Percentiles rank a stretch among this genome's conserved stretches.
phyloP scores from a whole-genome alignment of 2,329 filamentous ascomycete species.

The Cladorrhinum sp. region DNA sequence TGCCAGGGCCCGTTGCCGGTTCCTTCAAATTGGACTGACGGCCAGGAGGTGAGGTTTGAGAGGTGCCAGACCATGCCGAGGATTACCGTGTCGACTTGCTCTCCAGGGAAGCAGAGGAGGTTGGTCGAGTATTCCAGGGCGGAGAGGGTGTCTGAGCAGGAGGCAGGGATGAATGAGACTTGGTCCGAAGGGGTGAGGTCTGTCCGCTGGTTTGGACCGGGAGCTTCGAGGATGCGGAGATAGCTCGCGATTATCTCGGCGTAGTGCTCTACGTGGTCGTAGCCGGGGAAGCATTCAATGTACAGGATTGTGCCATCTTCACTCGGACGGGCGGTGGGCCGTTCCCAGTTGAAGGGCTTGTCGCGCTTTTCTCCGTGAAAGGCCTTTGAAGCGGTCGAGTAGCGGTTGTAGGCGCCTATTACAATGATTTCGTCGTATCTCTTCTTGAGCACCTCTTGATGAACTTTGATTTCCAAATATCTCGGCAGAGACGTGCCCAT shows the following conservation, averaged over 20 bases:
- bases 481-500: slow-evolving; percentile 22
- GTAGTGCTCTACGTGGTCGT: slow-evolving; percentile 23
- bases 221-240: slow-evolving; percentile 1
- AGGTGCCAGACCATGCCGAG: slow-evolving; percentile 9
- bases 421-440: slow-evolving; percentile 20
- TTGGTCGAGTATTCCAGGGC: slow-evolving; percentile 1
- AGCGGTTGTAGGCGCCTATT: slow-evolving; percentile 10
- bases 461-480: slow-evolving; percentile 24
- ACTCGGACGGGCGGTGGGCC: slow-evolving; percentile 17
- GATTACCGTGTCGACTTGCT: slow-evolving; percentile 6
- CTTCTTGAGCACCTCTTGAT: slow-evolving; percentile 18
- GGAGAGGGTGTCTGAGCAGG: slow-evolving; percentile 6
- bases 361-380: slow-evolving; percentile 25
- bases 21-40: not conserved
- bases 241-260: slow-evolving; percentile 11
- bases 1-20: slow-evolving; percentile 5
- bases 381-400: slow-evolving; percentile 4
- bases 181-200: not conserved
- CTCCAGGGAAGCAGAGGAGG: not conserved
- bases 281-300: slow-evolving; percentile 25
- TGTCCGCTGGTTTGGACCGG: not conserved
- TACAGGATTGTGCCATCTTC: slow-evolving; percentile 14
- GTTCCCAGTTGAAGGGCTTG: slow-evolving; percentile 27
- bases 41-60: not conserved
- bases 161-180: slow-evolving; percentile 7